Evolutionary conservation across 805 yeast species (phyloP), one percentile per base, ranked within the genome.

Genomic region (Candida oleophila): DNA sequence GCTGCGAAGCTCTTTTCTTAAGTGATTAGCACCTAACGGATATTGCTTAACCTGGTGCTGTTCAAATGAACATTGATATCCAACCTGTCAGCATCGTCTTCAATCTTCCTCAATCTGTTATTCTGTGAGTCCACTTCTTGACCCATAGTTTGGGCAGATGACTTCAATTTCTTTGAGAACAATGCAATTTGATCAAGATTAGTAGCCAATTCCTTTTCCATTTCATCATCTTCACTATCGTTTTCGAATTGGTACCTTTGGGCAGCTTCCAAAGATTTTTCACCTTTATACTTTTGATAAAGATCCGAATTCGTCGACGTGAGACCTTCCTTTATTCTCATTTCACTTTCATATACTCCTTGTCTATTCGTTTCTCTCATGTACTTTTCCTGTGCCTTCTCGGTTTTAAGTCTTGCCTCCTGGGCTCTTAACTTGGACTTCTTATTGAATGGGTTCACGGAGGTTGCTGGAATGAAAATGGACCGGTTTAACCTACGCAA

Each of bases 201-300:
- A 52, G 78, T 69, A 45, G 90, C 91, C 55, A 90, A 81, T 65
- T 91, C 96, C 51, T 85, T 80, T 61, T 92, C 98, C 80, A 89
- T 80, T 55, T 84, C 94, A 57, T 90, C 96, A 65, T 94, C 98
- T 62, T 92, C 97, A 42, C 83, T 82, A 65, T 92, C 97, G 42
- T 86, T 87, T 60, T 89, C 97, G 56, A 89, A 87, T 57, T 87
- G 88, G 66, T 85, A 90, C 53, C 81, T 71, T 47, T 80, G 71
- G 2, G 95, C 86, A 34, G 81, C 83, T 15, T 73, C 71, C 41
- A 81, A 74, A 51, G 76, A 66, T 52, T 71, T 64, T 45, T 81
- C 81, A 43, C 80, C 79, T 45, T 72, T 76, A 51, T 78, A 79
- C 59, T 80, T 78, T 46, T 71, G 72, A 41, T 60, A 62, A 12